A percentile compares a stretch with the other conserved stretches of the same genome.
Conservation (phyloP, 2,329 filamentous ascomycete genomes). For the Nemania diffusa region DNA sequence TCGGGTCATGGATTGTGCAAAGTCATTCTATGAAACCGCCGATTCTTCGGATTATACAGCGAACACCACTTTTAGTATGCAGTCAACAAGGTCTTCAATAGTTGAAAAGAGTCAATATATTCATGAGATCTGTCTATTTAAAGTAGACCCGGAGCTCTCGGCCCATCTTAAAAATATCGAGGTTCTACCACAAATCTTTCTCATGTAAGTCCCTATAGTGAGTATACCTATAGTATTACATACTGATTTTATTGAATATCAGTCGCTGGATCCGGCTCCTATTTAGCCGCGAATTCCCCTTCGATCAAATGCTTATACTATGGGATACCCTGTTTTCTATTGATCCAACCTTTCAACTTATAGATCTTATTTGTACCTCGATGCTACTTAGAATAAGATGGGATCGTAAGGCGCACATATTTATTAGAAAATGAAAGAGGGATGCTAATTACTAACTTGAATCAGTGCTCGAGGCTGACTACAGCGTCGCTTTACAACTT, state of each 20-base stretch:
- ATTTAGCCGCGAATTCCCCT: conserved; percentile 92
- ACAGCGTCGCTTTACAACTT: conserved; percentile 83
- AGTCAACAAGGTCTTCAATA: conserved; percentile 71
- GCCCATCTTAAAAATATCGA: conserved; percentile 84
- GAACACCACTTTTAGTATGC: conserved; percentile 46
- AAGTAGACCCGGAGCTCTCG: conserved; percentile 84
- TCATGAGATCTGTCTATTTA: conserved; percentile 81
- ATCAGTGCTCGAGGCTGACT: conserved; percentile 84
- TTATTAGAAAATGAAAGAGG: not conserved
- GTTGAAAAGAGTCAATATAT: conserved; percentile 87
- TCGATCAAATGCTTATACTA: conserved; percentile 82
- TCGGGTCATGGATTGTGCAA: conserved; percentile 86
- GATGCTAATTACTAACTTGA: conserved; percentile 43
- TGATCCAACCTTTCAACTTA: conserved; percentile 80
- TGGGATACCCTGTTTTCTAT: conserved; percentile 95
- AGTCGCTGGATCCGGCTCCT: conserved; percentile 94
- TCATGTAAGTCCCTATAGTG: conserved; percentile 72
- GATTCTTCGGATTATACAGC: conserved; percentile 49
- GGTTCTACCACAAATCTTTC: conserved; percentile 93
- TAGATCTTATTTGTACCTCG: conserved; percentile 91
- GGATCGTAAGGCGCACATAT: conserved; percentile 68
- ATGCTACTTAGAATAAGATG: conserved; percentile 94
- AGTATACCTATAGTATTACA: not conserved
- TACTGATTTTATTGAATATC: conserved; percentile 19
- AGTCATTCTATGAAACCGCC: conserved; percentile 84